Percentiles rank a stretch among this genome's conserved stretches.
phyloP scores from a whole-genome alignment of 495 filamentous ascomycete species.

The Letharia lupina region DNA sequence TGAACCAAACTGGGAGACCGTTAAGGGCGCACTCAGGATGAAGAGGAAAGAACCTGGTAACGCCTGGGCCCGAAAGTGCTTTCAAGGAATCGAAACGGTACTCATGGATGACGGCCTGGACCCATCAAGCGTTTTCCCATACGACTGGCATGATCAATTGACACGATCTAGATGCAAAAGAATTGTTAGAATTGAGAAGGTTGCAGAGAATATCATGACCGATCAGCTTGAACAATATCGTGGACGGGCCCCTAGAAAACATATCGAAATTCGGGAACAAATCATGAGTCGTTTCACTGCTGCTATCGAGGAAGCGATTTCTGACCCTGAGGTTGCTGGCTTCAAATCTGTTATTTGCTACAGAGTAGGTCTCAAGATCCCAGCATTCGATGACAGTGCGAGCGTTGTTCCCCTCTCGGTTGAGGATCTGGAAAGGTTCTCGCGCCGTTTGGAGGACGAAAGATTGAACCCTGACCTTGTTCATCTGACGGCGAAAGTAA shows the following conservation, averaged over 20 bases:
- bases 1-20: constrained; percentile 50
- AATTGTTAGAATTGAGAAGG: constrained; percentile 76
- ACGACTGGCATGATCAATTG: constrained; percentile 63
- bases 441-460: constrained; percentile 49
- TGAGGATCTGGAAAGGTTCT: constrained; percentile 22
- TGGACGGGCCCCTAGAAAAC: constrained; percentile 14
- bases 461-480: constrained; percentile 60
- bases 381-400: constrained; percentile 23
- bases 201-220: constrained; percentile 58
- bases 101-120: constrained; percentile 73
- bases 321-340: constrained; percentile 61
- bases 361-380: constrained; percentile 61
- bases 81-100: constrained; percentile 66
- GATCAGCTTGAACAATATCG: constrained; percentile 30
- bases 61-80: constrained; percentile 53
- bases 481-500: constrained; percentile 42
- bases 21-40: constrained; percentile 50
- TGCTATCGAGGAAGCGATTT: constrained; percentile 44
- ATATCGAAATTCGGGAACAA: constrained; percentile 25
- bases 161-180: constrained; percentile 56
- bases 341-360: constrained; percentile 88
- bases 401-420: constrained; percentile 28
- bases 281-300: constrained; percentile 41
- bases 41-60: constrained; percentile 48
- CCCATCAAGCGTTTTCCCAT: constrained; percentile 49